Percentiles rank a stretch among this genome's conserved stretches.
These are phyloP conservation scores for Lachnellula hyalina DNA, from an alignment of 2,329 filamentous ascomycete species.

Conservation along the genomic window DNA sequence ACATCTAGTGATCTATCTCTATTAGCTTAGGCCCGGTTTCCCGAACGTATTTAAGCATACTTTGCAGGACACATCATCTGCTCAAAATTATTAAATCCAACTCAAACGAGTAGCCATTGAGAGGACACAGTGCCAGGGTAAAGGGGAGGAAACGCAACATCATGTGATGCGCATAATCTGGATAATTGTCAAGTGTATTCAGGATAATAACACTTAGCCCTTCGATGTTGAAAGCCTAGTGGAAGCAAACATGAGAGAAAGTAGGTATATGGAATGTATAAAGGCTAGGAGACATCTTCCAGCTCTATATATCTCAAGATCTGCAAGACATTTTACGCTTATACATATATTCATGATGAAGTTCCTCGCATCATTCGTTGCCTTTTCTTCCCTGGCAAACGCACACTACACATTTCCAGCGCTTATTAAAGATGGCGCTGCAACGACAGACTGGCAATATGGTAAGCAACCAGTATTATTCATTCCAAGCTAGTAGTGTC, in stretches of 20 bases:
- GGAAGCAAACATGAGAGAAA: neutral
- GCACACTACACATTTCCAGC: neutral
- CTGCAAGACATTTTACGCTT: neutral
- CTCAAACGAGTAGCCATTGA: neutral
- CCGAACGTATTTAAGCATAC: neutral
- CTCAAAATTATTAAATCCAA: neutral
- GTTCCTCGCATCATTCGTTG: neutral
- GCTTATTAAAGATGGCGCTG: neutral
- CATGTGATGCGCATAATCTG: constrained; percentile 2
- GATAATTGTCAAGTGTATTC: neutral
- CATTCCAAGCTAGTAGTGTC: neutral
- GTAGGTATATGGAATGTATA: neutral
- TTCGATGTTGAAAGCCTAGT: neutral
- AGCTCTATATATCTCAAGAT: neutral
- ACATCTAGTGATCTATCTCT: neutral
- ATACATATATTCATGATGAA: neutral
- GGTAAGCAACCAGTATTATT: neutral
- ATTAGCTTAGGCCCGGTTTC: neutral
- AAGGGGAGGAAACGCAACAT: neutral
- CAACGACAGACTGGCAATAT: neutral
- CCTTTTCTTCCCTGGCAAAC: neutral
- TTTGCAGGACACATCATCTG: neutral
- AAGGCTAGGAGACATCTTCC: neutral
- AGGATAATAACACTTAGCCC: constrained; percentile 1
- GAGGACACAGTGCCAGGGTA: neutral